Evolutionary conservation across 306 rosid genomes (phyloP), one percentile per base, ranked within the genome.

Genomic region (Quercus cerris): DNA sequence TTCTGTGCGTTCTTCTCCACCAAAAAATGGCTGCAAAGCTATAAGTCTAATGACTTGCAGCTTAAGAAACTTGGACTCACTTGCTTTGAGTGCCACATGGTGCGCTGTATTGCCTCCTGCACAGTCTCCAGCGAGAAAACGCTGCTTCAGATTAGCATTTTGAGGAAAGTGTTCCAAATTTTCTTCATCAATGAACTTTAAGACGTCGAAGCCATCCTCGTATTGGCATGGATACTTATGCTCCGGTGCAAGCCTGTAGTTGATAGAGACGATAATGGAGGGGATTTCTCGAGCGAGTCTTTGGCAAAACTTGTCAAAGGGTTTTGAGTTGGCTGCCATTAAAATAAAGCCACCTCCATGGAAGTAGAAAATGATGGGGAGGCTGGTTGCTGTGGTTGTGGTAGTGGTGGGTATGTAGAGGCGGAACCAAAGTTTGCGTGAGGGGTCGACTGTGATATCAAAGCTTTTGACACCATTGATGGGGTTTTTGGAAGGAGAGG

Each of bases 11-110:
- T 86, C 82, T 44, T 83, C 84, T 12, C 73, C 84, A 0, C 89
- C 85, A 46, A 80, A 83, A n/a, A 86, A 86, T 5, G 89, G 89
- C 67, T 80, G 89, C 4, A 81, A 11, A 17, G 86, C 80, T 7
- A 82, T 9, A 0, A 86, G 17, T 4, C 81, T 86, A 2, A 77
- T 7, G 1, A 83, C 0, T 0, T 62, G 77, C 62, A 83, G 10
- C 22, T 55, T 27, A 31, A 30, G 13, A 19, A 83, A 83, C 17
- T 0, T 66, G 68, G 73, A 54, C 57, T 57, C 46, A 54, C 80
- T 56, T 5, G 77, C 81, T 7, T 33, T 73, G n/a, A 80, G n/a
- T 0, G 82, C 82, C 28, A 82, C 78, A 55, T 86, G 85, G 81
- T 86, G 86, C 18, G 78, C 86, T 10, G 82, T 25, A 67, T 86